Evolutionary conservation across 192 early-diverging fungal genomes (phyloP), one percentile per base, ranked within the genome.

Genomic region (Gamsiella multidivaricata): DNA sequence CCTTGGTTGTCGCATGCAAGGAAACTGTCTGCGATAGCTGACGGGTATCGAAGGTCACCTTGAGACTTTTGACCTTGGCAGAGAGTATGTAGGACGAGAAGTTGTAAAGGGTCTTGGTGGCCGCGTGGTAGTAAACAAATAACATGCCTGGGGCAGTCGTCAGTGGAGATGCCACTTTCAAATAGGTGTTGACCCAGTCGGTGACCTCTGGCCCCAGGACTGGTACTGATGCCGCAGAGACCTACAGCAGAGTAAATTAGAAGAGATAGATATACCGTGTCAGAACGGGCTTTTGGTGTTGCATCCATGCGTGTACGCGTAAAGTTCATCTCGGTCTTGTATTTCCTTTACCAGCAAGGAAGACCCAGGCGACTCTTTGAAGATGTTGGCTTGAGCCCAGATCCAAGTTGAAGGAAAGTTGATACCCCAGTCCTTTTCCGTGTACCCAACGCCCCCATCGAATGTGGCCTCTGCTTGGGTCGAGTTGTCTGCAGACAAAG

Each of bases 401-500:
- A 86, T 81, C 83, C 83, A 86, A 7, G 55, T 80, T n/a, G 86
- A 63, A 6, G 84, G 84, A 61, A 85, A 86, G 60, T 86, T 80
- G 59, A 73, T 61, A 29, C 84, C 84, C 71, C 83, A 83, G 66
- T 86, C 84, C 49, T 86, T 86, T 51, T 86, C 84, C 15, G 59
- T 84, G 36, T 85, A 86, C 2, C 84, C 84, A 3, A 65, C 47
- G 17, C 84, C 84, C 28, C 67, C 75, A 33, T 83, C 67, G 18
- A 63, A 68, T 12, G 28, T 36, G 2, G 41, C 33, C 26, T 52
- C 54, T 10, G 54, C 36, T 31, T 68, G 26, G n/a, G 66, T 32
- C 34, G n/a, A 18, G 3, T 14, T 45, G 15, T 81, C 52, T 26
- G n/a, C 42, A 7, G 45, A 18, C 2, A 61, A 25, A 25, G 69